Percentiles rank a stretch among this genome's conserved stretches.
These are phyloP conservation scores for Phyllosticta ampelicida DNA, from an alignment of 2,329 filamentous ascomycete species.

Conservation along the genomic window DNA sequence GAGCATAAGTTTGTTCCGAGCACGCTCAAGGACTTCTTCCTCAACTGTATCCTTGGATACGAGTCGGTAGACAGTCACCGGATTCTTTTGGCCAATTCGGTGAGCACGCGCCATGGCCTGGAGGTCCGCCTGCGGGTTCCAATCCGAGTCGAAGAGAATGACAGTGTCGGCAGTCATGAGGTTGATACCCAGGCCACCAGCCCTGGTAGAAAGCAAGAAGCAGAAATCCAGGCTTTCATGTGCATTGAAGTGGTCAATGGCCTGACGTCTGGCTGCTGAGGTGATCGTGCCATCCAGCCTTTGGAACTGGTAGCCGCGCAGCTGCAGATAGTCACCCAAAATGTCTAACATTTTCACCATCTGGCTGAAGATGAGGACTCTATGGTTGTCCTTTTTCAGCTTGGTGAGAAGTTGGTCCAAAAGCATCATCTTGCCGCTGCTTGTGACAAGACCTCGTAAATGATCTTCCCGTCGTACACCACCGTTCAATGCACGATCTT, in stretches of 20 bases:
- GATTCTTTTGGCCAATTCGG: slow-evolving; percentile 91
- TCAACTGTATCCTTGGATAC: slow-evolving; percentile 98
- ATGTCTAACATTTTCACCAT: slow-evolving; percentile 99
- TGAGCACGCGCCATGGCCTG: slow-evolving; percentile 98
- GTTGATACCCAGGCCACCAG: slow-evolving; percentile 96
- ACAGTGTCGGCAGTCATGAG: slow-evolving; percentile 98
- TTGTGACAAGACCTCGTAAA: slow-evolving; percentile 85
- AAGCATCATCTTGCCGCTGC: slow-evolving; percentile 99
- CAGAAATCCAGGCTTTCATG: slow-evolving; percentile 92
- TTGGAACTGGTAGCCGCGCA: slow-evolving; percentile 92
- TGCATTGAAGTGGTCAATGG: slow-evolving; percentile 98
- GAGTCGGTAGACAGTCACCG: slow-evolving; percentile 90
- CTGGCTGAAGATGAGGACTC: slow-evolving; percentile 96
- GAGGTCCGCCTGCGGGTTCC: slow-evolving; percentile 96
- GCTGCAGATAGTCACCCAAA: slow-evolving; percentile 81
- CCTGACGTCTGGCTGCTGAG: slow-evolving; percentile 74
- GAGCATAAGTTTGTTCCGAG: slow-evolving; percentile 91
- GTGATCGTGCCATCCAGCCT: slow-evolving; percentile 91
- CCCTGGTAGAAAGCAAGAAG: slow-evolving; percentile 88
- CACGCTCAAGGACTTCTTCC: slow-evolving; percentile 91
- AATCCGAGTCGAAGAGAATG: slow-evolving; percentile 94
- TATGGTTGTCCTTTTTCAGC: slow-evolving; percentile 83
- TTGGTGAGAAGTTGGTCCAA: slow-evolving; percentile 92
- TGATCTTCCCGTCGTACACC: slow-evolving; percentile 78
- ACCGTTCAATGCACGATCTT: slow-evolving; percentile 75